Percentiles rank a stretch among this genome's conserved stretches.
phyloP scores from a whole-genome alignment of 805 yeast species.

The Saccharomycopsis amapae region DNA sequence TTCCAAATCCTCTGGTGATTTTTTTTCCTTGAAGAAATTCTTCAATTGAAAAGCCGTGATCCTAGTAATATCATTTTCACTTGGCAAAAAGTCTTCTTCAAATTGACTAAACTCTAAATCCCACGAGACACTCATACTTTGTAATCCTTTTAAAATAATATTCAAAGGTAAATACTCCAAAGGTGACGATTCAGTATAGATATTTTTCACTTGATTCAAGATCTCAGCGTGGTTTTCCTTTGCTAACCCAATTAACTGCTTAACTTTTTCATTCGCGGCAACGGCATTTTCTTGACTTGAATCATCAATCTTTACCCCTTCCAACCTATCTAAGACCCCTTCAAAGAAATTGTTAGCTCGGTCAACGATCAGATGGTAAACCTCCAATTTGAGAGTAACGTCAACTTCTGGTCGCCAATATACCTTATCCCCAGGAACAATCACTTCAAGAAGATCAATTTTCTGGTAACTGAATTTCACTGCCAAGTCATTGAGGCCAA shows the following conservation, averaged over 20 bases:
- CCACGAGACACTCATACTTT: slow-evolving; percentile 82
- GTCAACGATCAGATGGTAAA: slow-evolving; percentile 44
- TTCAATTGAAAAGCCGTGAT: slow-evolving; percentile 43
- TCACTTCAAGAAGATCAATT: slow-evolving; percentile 68
- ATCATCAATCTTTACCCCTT: slow-evolving; percentile 63
- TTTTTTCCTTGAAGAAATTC: slow-evolving; percentile 17
- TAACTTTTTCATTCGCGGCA: slow-evolving; percentile 56
- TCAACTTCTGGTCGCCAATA: slow-evolving; percentile 69
- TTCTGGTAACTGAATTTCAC: slow-evolving; percentile 70
- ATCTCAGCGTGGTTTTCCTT: slow-evolving; percentile 44
- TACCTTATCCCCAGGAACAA: slow-evolving; percentile 66
- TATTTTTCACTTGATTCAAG: slow-evolving; percentile 37
- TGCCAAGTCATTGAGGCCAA: slow-evolving; percentile 72
- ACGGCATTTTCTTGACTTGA: slow-evolving; percentile 65
- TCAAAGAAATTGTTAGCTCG: slow-evolving; percentile 59
- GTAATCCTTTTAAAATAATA: slow-evolving; percentile 58
- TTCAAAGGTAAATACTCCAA: slow-evolving; percentile 68
- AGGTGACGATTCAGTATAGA: slow-evolving; percentile 50
- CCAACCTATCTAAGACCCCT: slow-evolving; percentile 65
- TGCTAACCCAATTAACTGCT: slow-evolving; percentile 48
- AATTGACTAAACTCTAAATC: slow-evolving; percentile 75
- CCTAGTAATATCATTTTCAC: slow-evolving; percentile 61
- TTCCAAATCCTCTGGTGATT: slow-evolving; percentile 6
- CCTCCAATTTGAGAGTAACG: slow-evolving; percentile 58
- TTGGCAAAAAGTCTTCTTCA: slow-evolving; percentile 69